Conservation (phyloP, 2,329 filamentous ascomycete genomes). For the Chalaropsis ovoidea region DNA sequence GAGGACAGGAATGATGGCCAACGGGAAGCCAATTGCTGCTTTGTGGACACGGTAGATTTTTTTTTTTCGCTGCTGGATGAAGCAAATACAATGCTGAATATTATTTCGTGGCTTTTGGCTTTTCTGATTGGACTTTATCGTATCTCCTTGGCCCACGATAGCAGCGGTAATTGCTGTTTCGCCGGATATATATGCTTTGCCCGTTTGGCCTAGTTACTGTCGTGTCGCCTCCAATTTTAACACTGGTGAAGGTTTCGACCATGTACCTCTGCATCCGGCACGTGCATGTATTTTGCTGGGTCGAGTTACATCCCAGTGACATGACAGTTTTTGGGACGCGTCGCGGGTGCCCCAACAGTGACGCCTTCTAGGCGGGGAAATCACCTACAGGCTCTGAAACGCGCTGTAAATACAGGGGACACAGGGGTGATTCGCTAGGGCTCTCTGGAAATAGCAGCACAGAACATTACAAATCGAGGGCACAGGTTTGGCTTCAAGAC, state of each 20-base stretch:
- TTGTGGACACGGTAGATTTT: not conserved
- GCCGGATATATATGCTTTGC: not conserved
- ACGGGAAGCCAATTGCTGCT: not conserved
- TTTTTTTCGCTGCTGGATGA: not conserved
- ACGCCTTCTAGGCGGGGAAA: not conserved
- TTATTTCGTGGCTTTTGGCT: not conserved
- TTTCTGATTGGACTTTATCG: not conserved
- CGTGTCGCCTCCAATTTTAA: constrained; percentile 8
- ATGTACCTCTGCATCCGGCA: not conserved
- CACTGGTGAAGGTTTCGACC: not conserved
- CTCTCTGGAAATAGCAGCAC: not conserved
- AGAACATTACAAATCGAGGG: not conserved
- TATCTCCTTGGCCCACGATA: not conserved
- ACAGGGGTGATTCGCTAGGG: not conserved
- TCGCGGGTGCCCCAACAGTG: not conserved
- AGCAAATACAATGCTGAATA: not conserved
- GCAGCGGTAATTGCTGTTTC: not conserved
- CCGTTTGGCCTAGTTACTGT: not conserved
- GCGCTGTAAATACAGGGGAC: not conserved
- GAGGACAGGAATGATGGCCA: not conserved
- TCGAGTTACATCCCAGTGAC: not conserved
- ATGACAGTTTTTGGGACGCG: not conserved
- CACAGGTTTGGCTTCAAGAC: not conserved
- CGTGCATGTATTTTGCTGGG: constrained; percentile 1
- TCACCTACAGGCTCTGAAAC: not conserved